Evolutionary conservation across 1,284 basidiomycete species (phyloP), one percentile per base, ranked within the genome.

Genomic region (Cutaneotrichosporon sp.): DNA sequence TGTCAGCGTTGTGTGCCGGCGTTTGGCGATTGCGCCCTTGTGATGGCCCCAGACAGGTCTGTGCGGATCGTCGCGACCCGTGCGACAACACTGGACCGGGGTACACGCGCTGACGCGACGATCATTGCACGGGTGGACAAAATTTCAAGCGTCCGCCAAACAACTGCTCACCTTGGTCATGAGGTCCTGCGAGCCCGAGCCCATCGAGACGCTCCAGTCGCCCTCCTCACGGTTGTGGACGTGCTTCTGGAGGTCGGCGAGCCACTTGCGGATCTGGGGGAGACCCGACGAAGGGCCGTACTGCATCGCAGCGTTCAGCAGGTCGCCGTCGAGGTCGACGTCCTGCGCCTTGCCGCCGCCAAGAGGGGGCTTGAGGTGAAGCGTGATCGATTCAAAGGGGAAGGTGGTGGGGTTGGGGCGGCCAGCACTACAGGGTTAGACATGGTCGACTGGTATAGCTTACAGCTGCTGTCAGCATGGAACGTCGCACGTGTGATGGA

Each of bases 351-450:
- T 43, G 7, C 51, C 43, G 65, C 88, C 80, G 44, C 59, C 69
- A 18, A 74, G 62, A 10, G 72, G 69, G 15, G 77, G 70, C 65
- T 79, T 79, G 58, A 81, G 67, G 55, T 74, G 75, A 54, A 80
- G 66, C 26, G 80, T 82, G 60, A 96, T 75, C 1, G 83, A 83
- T 8, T 84, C 83, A 72, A 97, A 87, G 1, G 93, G 93, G 76
- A 97, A 97, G 15, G 89, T 88, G 4, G 80, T 76, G n/a, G 86
- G 81, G 69, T 94, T 94, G 22, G 94, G 94, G 75, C 79, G 78
- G 34, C 80, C 80, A 10, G 80, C 80, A 20, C 69, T 70, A n/a
- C n/a, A 49, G n/a, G 22, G 46, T 43, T 18, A 51, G 44, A 15
- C 10, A 26, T 9, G 30, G 26, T 15, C 14, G n/a, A 33, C 33